Base-by-base conservation (phyloP, 2,329 filamentous ascomycete species). In the Xylaria sp. region DNA sequence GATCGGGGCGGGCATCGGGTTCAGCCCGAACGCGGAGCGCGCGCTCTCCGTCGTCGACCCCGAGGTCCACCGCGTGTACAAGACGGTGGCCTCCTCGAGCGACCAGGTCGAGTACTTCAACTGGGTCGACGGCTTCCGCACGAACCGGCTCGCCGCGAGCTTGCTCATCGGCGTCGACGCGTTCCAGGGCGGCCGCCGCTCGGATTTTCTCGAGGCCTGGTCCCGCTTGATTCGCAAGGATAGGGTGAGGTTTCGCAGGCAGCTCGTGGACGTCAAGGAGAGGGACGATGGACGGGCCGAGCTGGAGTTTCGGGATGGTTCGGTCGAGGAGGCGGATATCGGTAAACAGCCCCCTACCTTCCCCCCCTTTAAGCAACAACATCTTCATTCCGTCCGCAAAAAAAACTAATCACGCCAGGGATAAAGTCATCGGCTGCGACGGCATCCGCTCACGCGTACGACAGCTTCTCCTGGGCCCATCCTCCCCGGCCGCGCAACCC, bases 371-470 rank as follows among this genome's bases (percentile, higher is more conserved):
- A n/a, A n/a, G n/a, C n/a, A n/a, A n/a, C 3, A 2, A 40, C 17
- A 8, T 3, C 34, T 11, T 7, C n/a, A 39, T 7, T n/a, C 13
- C 56, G 45, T 34, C n/a, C n/a, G n/a, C 16, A 2, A 44, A n/a
- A 2, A 11, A 39, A 38, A 8, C 50, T 58, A 46, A 52, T 7
- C 21, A 3, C 39, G 34, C n/a, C n/a, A n/a, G n/a, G n/a, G n/a
- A n/a, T n/a, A 42, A 57, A 68, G 79, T 85, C 0, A 74, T 88
- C 51, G 85, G 82, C 4, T 86, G 83, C 64, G 86, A 89, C 67
- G 86, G 86, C 0, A 85, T 89, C 63, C 84, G 84, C 64, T 84
- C 81, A 0, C 72, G 74, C 2, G 74, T 81, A 2, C 74, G 86
- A 7, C 66, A 78, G 24, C 66, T 82, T 13, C 67, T 88, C 4